These are phyloP conservation scores for Candida maris DNA, from an alignment of 805 yeast species.

Conservation along the genomic window DNA sequence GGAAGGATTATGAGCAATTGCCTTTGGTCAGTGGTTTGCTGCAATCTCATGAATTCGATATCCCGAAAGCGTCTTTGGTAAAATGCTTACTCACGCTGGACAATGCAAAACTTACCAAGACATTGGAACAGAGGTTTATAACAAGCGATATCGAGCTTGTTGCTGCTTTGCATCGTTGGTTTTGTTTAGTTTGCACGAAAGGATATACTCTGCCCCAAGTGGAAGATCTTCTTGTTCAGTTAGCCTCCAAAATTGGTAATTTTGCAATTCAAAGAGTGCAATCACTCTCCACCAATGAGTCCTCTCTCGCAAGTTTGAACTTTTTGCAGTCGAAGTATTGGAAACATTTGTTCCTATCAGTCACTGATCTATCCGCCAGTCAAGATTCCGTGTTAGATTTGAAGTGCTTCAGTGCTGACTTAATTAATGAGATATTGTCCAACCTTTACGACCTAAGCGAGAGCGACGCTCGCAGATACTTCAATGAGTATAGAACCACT, in stretches of 20 bases:
- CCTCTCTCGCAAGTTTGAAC: conserved; percentile 7
- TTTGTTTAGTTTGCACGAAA: conserved; percentile 27
- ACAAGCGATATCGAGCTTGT: conserved; percentile 46
- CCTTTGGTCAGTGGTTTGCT: neutral
- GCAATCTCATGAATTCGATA: neutral
- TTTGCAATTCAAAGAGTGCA: conserved; percentile 27
- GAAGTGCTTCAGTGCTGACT: conserved; percentile 16
- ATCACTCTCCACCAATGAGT: neutral
- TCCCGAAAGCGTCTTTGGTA: conserved; percentile 26
- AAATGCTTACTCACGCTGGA: conserved; percentile 34
- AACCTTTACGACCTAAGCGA: conserved; percentile 10
- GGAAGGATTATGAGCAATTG: conserved; percentile 3
- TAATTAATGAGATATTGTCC: conserved; percentile 28
- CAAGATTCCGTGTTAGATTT: conserved; percentile 4
- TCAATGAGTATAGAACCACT: conserved; percentile 1
- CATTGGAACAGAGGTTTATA: conserved; percentile 35
- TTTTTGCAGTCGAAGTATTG: conserved; percentile 26
- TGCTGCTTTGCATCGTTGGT: conserved; percentile 40
- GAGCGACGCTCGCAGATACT: neutral
- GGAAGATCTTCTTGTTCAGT: conserved; percentile 30
- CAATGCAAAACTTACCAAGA: conserved; percentile 22
- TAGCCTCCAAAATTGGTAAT: conserved; percentile 46
- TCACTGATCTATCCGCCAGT: conserved; percentile 1
- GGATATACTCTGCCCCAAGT: conserved; percentile 18
- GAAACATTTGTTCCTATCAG: conserved; percentile 15